Percentiles rank a stretch among this genome's conserved stretches.
phyloP scores from a whole-genome alignment of 352 stramenopile species.

The Globisporangium canariense region DNA sequence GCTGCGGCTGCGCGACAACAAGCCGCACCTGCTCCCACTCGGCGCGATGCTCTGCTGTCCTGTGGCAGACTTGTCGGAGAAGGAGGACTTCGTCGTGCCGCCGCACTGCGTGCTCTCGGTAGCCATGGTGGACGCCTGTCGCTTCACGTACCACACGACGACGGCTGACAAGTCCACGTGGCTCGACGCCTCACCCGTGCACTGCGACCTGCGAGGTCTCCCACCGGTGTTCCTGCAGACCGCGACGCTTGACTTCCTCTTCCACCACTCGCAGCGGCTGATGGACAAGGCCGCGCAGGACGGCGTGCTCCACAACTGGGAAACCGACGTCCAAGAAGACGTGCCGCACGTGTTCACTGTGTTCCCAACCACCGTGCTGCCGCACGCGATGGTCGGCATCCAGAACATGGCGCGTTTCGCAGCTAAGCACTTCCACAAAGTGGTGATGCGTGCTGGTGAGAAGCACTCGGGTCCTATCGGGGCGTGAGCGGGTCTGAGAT shows the following conservation, averaged over 20 bases:
- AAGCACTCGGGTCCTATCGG: background rate
- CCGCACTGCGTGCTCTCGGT: conserved; percentile 24
- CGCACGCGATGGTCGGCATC: conserved; percentile 42
- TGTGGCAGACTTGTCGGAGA: conserved; percentile 22
- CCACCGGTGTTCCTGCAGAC: conserved; percentile 38
- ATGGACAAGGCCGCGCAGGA: conserved; percentile 22
- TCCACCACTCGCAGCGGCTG: conserved; percentile 22
- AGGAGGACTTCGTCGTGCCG: conserved; percentile 5
- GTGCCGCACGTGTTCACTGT: conserved; percentile 67
- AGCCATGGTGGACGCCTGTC: conserved; percentile 6
- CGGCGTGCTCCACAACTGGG: conserved; percentile 20
- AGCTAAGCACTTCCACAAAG: conserved; percentile 17
- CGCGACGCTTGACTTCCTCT: conserved; percentile 28
- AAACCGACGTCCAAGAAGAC: conserved; percentile 39
- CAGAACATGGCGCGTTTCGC: conserved; percentile 41
- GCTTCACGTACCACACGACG: conserved; percentile 13
- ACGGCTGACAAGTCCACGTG: conserved; percentile 6
- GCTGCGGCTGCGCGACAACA: conserved; percentile 32
- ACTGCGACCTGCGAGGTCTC: conserved; percentile 28
- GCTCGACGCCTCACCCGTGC: conserved; percentile 17
- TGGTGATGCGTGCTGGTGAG: background rate
- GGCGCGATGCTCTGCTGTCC: conserved; percentile 35
- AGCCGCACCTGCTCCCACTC: conserved; percentile 17
- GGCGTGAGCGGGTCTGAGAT: background rate
- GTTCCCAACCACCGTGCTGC: conserved; percentile 44